Percentiles rank a stretch among this genome's conserved stretches.
Conservation (phyloP, 495 filamentous ascomycete species). For the Neurospora sp. region DNA sequence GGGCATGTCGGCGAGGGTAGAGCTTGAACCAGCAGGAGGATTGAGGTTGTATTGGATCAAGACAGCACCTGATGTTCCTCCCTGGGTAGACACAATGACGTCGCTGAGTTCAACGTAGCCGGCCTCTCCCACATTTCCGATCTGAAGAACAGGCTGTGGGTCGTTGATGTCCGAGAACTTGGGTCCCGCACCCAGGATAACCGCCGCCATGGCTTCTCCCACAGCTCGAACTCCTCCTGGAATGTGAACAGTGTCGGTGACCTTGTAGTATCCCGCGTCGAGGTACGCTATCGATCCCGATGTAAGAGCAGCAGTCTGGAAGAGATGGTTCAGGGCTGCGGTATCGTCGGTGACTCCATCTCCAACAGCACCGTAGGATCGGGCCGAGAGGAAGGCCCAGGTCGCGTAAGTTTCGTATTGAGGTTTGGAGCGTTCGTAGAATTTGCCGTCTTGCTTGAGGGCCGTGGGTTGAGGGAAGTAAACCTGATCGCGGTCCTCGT, state of each 20-base stretch:
- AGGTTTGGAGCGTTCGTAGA: constrained; percentile 59
- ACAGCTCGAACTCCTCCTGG: constrained; percentile 38
- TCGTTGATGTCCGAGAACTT: constrained; percentile 35
- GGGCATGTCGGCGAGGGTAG: constrained; percentile 41
- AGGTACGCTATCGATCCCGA: constrained; percentile 48
- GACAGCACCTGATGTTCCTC: constrained; percentile 39
- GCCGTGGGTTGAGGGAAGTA: constrained; percentile 12
- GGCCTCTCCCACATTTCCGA: constrained; percentile 40
- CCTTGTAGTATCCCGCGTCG: constrained; percentile 39
- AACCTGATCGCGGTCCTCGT: constrained; percentile 7
- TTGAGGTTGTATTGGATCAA: constrained; percentile 82
- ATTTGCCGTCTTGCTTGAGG: constrained; percentile 29
- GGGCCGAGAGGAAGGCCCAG: constrained; percentile 22
- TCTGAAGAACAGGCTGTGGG: constrained; percentile 40
- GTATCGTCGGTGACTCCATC: constrained; percentile 26
- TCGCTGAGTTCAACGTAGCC: constrained; percentile 50
- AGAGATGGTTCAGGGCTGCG: constrained; percentile 11
- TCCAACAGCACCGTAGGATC: constrained; percentile 14
- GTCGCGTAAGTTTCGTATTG: constrained; percentile 47
- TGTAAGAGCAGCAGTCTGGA: constrained; percentile 7
- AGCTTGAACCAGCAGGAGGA: neutral
- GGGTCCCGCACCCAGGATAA: constrained; percentile 31
- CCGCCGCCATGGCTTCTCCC: constrained; percentile 35
- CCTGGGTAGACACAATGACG: constrained; percentile 33
- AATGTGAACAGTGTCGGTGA: constrained; percentile 36